phyloP scores from a whole-genome alignment of 129 eudicot species.

The Pseudognaphalium luteoalbum region DNA sequence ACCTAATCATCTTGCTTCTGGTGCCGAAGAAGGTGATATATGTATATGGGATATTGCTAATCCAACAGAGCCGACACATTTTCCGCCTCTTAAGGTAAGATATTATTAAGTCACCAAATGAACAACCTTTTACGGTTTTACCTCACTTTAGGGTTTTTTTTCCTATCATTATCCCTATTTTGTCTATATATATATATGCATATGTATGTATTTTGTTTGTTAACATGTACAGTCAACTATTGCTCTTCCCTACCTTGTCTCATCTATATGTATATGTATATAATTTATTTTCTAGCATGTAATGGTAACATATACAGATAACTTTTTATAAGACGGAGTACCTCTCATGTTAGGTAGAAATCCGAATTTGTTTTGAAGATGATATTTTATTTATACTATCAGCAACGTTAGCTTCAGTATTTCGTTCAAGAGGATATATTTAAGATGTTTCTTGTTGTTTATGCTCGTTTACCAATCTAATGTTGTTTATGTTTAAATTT shows the following conservation, averaged over 20 bases:
- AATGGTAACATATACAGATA: not conserved
- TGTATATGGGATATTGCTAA: conserved; percentile 82
- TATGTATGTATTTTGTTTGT: not conserved
- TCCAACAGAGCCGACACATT: conserved; percentile 67
- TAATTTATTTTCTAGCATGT: not conserved
- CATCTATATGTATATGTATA: too few relatives aligned
- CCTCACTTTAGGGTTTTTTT: not conserved
- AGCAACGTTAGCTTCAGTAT: conserved; percentile 1
- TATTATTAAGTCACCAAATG: conserved; percentile 1
- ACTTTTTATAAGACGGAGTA: not conserved
- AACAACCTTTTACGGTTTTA: not conserved
- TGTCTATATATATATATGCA: too few relatives aligned
- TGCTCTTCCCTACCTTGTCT: not conserved
- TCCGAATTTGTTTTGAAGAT: not conserved
- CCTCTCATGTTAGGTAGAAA: not conserved
- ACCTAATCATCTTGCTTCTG: conserved; percentile 87
- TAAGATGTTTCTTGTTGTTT: not conserved
- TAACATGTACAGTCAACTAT: not conserved
- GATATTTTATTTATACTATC: not conserved
- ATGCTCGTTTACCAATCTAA: not conserved
- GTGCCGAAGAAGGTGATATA: conserved; percentile 97
- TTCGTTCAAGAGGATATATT: not conserved
- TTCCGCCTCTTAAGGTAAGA: conserved; percentile 83
- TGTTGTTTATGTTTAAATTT: not conserved
- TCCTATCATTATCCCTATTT: not conserved